Base-by-base conservation (phyloP, 2,329 filamentous ascomycete species). In the Cadophora gregata region DNA sequence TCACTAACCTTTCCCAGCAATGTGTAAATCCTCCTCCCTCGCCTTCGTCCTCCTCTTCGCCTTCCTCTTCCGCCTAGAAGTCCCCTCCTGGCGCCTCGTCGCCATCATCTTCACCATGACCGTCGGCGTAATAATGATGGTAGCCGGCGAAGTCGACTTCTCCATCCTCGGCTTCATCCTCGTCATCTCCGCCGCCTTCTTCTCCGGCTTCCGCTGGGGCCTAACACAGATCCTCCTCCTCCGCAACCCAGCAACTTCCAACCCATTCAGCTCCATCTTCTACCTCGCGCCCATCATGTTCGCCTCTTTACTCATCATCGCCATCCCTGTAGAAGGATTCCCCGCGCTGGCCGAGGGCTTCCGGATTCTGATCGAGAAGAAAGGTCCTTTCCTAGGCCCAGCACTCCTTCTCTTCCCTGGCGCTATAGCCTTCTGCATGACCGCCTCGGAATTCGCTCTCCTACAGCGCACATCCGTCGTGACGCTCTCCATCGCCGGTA, bases 241-340 rank as follows among this genome's bases (percentile, higher is more conserved):
- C 31, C 91, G 94, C 73, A 97, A 97, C 79, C 93, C 94, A 1
- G 94, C 96, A 24, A 99, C 96, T 0, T 93, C 92, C 53, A 99
- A 99, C 76, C 96, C 96, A 0, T 98, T 99, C 79, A 95, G 93
- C 16, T 96, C 92, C 73, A 97, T 99, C 72, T 97, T 98, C 81
- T 97, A 94, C 80, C 88, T 99, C n/a, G 94, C 94, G 0, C 96
- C 96, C 1, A 87, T 97, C 80, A 99, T 99, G 96, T 99, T 99
- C 76, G 53, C 91, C 70, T 90, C 90, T 24, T 85, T 99, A 33
- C 82, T 96, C 61, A 74, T 88, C 65, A 91, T 99, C 70, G 93
- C 96, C 33, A 81, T 97, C 24, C 91, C 93, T 1, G 90, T 97
- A 4, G 96, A 99, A 80, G 94, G 94, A 2, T 87, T 94, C 59